Base-by-base conservation (phyloP, 306 rosid genomes). In the Chamaecrista fasciculata region DNA sequence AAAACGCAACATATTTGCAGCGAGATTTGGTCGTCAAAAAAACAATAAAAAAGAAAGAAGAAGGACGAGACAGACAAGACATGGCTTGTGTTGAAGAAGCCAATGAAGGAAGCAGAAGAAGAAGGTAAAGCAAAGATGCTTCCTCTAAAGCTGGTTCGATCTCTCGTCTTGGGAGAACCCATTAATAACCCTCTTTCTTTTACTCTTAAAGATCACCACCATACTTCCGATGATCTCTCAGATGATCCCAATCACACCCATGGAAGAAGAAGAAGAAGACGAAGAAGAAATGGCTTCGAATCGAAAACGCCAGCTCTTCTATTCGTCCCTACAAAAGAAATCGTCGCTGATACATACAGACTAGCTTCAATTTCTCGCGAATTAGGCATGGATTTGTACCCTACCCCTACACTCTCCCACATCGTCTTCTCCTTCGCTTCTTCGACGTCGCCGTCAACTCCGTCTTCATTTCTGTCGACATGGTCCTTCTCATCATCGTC, bases 321-420 rank as follows among this genome's bases (percentile, higher is more conserved):
- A 0, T 87, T 87, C 42, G 84, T 87, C 3, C 90, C 93, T 11
- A 80, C 88, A 25, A 78, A 71, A 68, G 90, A 87, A 74, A 73
- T 87, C 6, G 70, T 87, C 33, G 64, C 66, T 16, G 80, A 81
- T 69, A 83, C 90, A 0, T 85, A 82, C 56, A 74, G 83, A 18
- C 84, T 87, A 2, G 93, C 90, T 24, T 78, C 88, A 61, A 73
- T 87, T 69, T 88, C 90, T 47, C 79, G 93, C 46, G 80, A 82
- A 46, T 80, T 85, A 31, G 90, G 90, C 26, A 69, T 87, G 62
- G 85, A 87, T 26, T 76, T 87, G 21, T 72, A 82, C 67, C 93
- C 93, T 0, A 80, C 93, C 28, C 86, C 90, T 3, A 85, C 93
- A 8, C 90, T 85, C 16, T 85, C 94, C 3, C 94, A 87, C 82